Conservation (phyloP, 768 basidiomycete genomes). For the Rhodocollybia butyracea region DNA sequence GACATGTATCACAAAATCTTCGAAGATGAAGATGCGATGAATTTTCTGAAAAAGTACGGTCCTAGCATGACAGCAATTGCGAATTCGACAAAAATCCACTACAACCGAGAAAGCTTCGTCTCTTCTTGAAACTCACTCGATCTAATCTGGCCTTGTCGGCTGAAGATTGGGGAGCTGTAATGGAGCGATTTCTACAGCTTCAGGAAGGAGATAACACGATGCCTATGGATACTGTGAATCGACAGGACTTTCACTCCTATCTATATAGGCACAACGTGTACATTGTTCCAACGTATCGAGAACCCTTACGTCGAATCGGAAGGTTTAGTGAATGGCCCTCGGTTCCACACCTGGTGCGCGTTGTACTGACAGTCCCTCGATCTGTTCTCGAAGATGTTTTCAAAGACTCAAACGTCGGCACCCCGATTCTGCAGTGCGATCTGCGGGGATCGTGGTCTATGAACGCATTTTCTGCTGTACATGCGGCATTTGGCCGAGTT, state of each 20-base stretch:
- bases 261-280: constrained; percentile 38
- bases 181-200: constrained; percentile 31
- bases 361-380: constrained; percentile 34
- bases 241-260: constrained; percentile 46
- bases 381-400: constrained; percentile 21
- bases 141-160: constrained; percentile 22
- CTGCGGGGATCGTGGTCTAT: constrained; percentile 16
- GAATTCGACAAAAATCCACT: constrained; percentile 32
- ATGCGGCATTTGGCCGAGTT: constrained; percentile 19
- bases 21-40: constrained; percentile 25
- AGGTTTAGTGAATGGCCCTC: constrained; percentile 25
- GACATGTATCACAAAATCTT: constrained; percentile 45
- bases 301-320: constrained; percentile 13
- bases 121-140: constrained; percentile 40
- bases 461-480: constrained; percentile 31
- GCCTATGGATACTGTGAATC: constrained; percentile 25
- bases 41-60: neutral
- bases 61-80: constrained; percentile 11
- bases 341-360: constrained; percentile 29
- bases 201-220: constrained; percentile 14
- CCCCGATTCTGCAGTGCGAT: constrained; percentile 35
- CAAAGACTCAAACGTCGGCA: constrained; percentile 13
- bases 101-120: constrained; percentile 47
- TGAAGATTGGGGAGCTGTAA: constrained; percentile 39
- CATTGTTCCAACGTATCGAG: constrained; percentile 21